Evolutionary conservation across 768 basidiomycete species (phyloP).

Genomic region (Gloeopeniophorella convolvens): DNA sequence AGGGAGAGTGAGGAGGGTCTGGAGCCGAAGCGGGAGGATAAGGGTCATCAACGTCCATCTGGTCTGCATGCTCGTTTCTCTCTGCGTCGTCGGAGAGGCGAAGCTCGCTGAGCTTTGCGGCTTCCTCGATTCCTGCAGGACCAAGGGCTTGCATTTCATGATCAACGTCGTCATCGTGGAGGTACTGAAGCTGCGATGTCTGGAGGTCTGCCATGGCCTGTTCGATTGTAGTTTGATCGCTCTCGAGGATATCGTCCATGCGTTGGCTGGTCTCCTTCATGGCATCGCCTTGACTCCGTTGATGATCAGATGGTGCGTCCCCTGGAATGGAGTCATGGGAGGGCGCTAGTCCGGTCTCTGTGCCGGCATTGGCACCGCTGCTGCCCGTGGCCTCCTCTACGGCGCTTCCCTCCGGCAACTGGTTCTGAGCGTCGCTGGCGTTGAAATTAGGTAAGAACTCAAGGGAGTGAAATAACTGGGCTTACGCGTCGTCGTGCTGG

Average conservation of each 20-base stretch:
- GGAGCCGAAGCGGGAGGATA: constrained; percentile 16
- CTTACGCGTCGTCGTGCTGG: background rate
- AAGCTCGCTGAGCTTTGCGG: constrained; percentile 75
- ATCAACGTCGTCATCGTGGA: constrained; percentile 59
- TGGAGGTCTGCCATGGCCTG: constrained; percentile 32
- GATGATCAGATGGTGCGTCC: constrained; percentile 33
- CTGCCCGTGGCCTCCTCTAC: constrained; percentile 6
- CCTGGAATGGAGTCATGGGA: constrained; percentile 33
- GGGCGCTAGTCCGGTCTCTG: constrained; percentile 39
- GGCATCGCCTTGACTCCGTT: constrained; percentile 80
- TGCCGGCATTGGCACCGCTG: constrained; percentile 34
- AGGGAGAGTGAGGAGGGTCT: constrained; percentile 19
- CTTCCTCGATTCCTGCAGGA: constrained; percentile 77
- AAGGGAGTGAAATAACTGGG: background rate
- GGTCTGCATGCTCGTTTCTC: constrained; percentile 25
- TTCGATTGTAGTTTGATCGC: constrained; percentile 27
- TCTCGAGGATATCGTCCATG: constrained; percentile 73
- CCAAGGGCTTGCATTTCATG: constrained; percentile 86
- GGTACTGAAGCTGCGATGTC: constrained; percentile 64
- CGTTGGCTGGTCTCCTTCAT: constrained; percentile 74
- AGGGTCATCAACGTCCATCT: constrained; percentile 47
- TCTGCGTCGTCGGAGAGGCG: constrained; percentile 61
- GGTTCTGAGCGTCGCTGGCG: constrained; percentile 1
- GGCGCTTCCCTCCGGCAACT: background rate
- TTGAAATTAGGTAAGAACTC: background rate